Base-by-base conservation (phyloP, 1,284 basidiomycete genomes). In the Fomitopsis pinicola region DNA sequence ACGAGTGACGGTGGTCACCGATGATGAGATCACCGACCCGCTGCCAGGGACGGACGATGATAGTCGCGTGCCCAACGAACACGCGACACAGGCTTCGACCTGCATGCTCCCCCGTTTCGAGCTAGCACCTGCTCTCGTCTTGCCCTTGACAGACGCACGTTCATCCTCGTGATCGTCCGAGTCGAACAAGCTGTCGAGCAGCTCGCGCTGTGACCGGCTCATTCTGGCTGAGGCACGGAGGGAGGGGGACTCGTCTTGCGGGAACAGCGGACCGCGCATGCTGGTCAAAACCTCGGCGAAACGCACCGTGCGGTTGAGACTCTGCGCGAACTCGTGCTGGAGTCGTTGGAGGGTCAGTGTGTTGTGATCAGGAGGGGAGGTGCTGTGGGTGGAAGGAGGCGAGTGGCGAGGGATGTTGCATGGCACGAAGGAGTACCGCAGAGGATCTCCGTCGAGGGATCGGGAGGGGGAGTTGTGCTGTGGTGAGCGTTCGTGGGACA, bases 201-300 rank as follows among this genome's bases (percentile, higher is more conserved):
- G 73, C 55, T 80, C 80, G 8, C 69, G 64, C 46, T 76, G 77
- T 6, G 69, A 57, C 5, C 55, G 72, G 62, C 56, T 72, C 66
- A 64, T 75, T 61, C 63, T 69, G 67, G 65, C 50, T 52, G 73
- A 76, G 55, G 60, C 35, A 35, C 59, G 58, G 19, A 44, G 62
- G 12, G 38, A 53, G 17, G 81, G 77, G 14, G 71, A 73, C 36
- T 75, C 66, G 22, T 79, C 77, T 4, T 69, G 64, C 3, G 80
- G 84, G 66, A 89, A 89, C 22, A 89, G 75, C 4, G 78, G 75
- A 8, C 87, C 87, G 33, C 82, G 77, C 82, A 88, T 86, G 68
- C 81, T 79, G 35, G 72, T 70, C 52, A 86, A 72, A 55, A 89
- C 84, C 46, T 86, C 81, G 48, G 78, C 75, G 70, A 88, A 87